These are phyloP conservation scores for Ormosia emarginata DNA, from an alignment of 306 rosid genomes.

Conservation along the genomic window DNA sequence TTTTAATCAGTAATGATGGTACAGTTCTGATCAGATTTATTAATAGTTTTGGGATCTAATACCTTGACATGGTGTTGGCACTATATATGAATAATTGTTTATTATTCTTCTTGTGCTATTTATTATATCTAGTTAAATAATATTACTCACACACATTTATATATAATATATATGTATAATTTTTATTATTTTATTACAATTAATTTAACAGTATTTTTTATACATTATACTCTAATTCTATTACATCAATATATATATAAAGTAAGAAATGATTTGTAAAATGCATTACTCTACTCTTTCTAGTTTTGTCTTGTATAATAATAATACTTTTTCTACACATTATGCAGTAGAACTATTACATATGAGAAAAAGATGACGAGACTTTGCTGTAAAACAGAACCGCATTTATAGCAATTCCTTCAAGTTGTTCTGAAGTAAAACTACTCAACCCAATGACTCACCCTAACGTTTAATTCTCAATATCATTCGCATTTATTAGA, in stretches of 20 bases:
- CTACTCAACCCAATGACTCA: slow-evolving; percentile 11
- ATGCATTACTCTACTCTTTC: too few species aligned
- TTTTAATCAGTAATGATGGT: slow-evolving; percentile 4
- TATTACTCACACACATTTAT: too few species aligned
- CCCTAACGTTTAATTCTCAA: slow-evolving; percentile 25
- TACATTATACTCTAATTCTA: too few species aligned
- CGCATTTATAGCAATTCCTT: slow-evolving; percentile 40
- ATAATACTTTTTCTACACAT: background rate
- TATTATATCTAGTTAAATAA: too few species aligned
- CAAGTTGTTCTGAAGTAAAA: slow-evolving; percentile 29
- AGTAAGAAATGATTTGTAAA: too few species aligned
- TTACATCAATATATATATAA: too few species aligned
- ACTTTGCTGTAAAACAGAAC: background rate
- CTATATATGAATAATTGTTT: background rate
- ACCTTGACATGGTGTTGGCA: background rate
- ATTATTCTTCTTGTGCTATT: background rate
- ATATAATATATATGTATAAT: too few species aligned
- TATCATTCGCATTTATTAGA: slow-evolving; percentile 57
- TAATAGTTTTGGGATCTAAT: background rate
- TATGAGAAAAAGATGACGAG: background rate
- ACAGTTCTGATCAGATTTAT: slow-evolving; percentile 20
- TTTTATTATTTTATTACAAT: too few species aligned
- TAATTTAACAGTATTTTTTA: too few species aligned
- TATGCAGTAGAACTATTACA: background rate
- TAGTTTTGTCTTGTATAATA: too few species aligned